A percentile compares a stretch with the other conserved stretches of the same genome.
These are phyloP conservation scores for Sugiyamaella sp. DNA, from an alignment of 1,139 yeast genomes.

Conservation along the genomic window DNA sequence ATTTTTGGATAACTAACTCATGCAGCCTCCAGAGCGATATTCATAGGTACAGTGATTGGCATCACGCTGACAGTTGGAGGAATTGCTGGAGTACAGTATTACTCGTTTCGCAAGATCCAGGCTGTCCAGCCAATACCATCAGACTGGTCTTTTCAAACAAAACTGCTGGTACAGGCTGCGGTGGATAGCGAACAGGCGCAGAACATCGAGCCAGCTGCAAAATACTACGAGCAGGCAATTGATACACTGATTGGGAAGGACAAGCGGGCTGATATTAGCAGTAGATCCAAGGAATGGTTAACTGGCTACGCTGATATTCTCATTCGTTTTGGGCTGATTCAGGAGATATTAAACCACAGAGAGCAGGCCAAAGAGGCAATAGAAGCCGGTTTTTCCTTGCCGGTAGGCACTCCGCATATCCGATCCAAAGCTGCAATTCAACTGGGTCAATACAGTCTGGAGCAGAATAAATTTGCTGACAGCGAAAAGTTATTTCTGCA, in stretches of 20 bases:
- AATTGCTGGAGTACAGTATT: conserved; percentile 15
- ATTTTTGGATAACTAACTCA: conserved; percentile 6
- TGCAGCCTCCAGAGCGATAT: conserved; percentile 19
- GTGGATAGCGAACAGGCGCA: conserved; percentile 39
- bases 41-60: conserved; percentile 18
- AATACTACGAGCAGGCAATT: conserved; percentile 35
- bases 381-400: conserved; percentile 38
- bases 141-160: conserved; percentile 40
- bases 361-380: conserved; percentile 42
- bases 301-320: conserved; percentile 45
- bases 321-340: conserved; percentile 43
- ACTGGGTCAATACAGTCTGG: conserved; percentile 34
- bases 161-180: conserved; percentile 36
- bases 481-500: conserved; percentile 48
- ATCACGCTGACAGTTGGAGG: conserved; percentile 18
- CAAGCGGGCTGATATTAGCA: conserved; percentile 24
- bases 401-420: conserved; percentile 36
- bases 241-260: conserved; percentile 30
- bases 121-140: conserved; percentile 37
- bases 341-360: conserved; percentile 33
- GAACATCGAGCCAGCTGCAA: conserved; percentile 28
- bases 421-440: conserved; percentile 38
- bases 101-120: conserved; percentile 28
- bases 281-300: conserved; percentile 44
- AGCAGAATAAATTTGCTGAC: conserved; percentile 31